Base-by-base conservation (phyloP, 2,329 filamentous ascomycete species). In the Talaromyces sp. region DNA sequence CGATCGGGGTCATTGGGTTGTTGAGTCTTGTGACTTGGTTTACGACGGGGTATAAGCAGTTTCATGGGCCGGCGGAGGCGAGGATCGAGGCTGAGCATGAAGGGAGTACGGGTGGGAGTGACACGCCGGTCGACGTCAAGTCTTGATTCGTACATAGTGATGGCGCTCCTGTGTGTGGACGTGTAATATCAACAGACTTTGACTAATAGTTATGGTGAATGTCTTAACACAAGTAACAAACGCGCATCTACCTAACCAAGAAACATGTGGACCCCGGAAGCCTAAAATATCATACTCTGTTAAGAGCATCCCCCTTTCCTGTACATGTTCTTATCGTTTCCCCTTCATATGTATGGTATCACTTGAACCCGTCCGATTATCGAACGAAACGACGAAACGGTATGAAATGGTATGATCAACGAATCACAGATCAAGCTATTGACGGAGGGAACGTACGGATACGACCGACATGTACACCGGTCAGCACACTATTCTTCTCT, bases 1-100 rank as follows among this genome's bases (percentile, higher is more conserved):
- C 83, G 0, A 80, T 85, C 33, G 83, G 83, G 0, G 74, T 83
- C 1, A 81, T 85, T 42, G 83, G 80, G 69, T 64, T 84, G 5
- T 74, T 86, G 18, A 81, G 79, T 16, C 46, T 77, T 1, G 67
- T 81, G 2, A 85, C 81, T 1, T 85, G 83, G 83, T 63, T 83
- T 7, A 81, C 77, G 1, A 83, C 80, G 0, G 83, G 81, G 0
- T 70, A 77, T 60, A 81, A 78, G 65, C 71, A 77, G 23, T 85
- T 84, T 65, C 81, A 77, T 0, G 82, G 82, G 0, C 82, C 83
- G 40, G 60, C 42, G 1, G 65, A 69, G 8, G 69, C 48, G 23
- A 37, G 33, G 18, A 62, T 46, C 23, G 50, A 37, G 35, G 12
- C 56, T 21, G 50, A 58, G 28, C 28, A 28, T 28, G 28, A 28